Evolutionary conservation across 2,329 filamentous ascomycete species (phyloP), one percentile per base, ranked within the genome.

Genomic region (Talaromyces pinophilus): DNA sequence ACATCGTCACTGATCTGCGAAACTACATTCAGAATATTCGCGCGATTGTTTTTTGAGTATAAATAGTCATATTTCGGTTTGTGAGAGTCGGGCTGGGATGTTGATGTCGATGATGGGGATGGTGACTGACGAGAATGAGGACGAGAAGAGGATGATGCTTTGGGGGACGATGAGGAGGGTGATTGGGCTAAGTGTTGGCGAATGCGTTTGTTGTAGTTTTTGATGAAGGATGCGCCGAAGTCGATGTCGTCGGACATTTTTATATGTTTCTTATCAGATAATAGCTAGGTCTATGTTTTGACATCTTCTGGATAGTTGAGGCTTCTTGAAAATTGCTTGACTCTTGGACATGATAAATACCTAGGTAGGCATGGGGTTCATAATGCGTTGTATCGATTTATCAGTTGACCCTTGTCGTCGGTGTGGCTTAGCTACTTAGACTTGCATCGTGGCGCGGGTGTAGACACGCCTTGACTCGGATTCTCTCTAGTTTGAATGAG

Each of bases 151-250:
- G 35, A 42, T 15, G 48, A 54, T 5, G 11, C 5, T 40, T 57
- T 33, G 19, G 33, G 10, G 13, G 33, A 25, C 7, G 38, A 22
- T 15, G 33, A 28, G 1, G 38, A 22, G 35, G 11, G 2, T 17
- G 33, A 25, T 42, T 59, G 55, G 5, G 55, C 15, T 17, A 59
- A 11, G 55, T 59, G 55, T 42, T 59, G 55, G 33, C 55, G 55
- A 42, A 59, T 59, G 30, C 55, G 55, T 59, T 28, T 59, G 35
- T 59, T 59, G 35, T 59, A 59, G 19, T 59, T 59, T 42, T 40
- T 42, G 35, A 59, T 59, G n/a, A 59, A 59, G 15, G 33, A 40
- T 8, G 35, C 19, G 38, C 55, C 55, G 11, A 59, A 59, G 6
- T 42, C 55, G 17, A 7, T 33, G 30, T 30, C 6, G 30, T 33